Evolutionary conservation across 2,329 filamentous ascomycete genomes (phyloP).

Genomic region (Fusarium praegraminearum): DNA sequence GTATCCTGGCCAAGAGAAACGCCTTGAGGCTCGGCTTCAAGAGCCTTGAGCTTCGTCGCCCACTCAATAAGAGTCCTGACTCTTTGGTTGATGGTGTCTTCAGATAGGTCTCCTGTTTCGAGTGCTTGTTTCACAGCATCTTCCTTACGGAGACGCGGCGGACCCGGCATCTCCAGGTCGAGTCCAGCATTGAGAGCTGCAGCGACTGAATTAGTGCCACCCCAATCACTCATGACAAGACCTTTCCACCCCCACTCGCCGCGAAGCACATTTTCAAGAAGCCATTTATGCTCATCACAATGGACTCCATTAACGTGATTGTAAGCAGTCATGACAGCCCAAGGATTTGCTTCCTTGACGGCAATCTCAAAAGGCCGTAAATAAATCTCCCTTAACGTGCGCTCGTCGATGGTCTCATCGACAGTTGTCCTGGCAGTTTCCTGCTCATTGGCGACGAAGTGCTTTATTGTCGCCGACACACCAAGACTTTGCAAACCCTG

Average conservation of each 20-base stretch:
- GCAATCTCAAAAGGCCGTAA: slow-evolving; percentile 60
- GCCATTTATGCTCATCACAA: slow-evolving; percentile 55
- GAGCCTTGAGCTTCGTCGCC: slow-evolving; percentile 43
- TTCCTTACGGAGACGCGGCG: slow-evolving; percentile 46
- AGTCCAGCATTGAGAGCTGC: slow-evolving; percentile 49
- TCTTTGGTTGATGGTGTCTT: slow-evolving; percentile 45
- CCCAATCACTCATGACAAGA: slow-evolving; percentile 63
- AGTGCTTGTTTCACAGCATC: slow-evolving; percentile 43
- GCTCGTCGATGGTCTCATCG: slow-evolving; percentile 49
- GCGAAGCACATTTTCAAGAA: slow-evolving; percentile 56
- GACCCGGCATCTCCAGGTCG: slow-evolving; percentile 55
- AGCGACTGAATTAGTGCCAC: slow-evolving; percentile 52
- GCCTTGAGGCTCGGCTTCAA: slow-evolving; percentile 26
- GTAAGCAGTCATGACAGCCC: slow-evolving; percentile 61
- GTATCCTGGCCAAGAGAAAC: slow-evolving; percentile 6
- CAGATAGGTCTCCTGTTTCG: slow-evolving; percentile 30
- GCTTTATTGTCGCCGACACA: slow-evolving; percentile 60
- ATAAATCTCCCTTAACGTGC: slow-evolving; percentile 56
- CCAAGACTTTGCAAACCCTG: slow-evolving; percentile 58
- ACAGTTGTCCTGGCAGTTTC: slow-evolving; percentile 50
- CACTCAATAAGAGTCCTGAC: slow-evolving; percentile 51
- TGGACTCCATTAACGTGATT: slow-evolving; percentile 61
- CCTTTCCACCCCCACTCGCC: slow-evolving; percentile 61
- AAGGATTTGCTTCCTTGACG: slow-evolving; percentile 56
- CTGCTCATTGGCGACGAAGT: slow-evolving; percentile 60